phyloP scores from a whole-genome alignment of 352 stramenopile species.

The Phytophthora idaei region DNA sequence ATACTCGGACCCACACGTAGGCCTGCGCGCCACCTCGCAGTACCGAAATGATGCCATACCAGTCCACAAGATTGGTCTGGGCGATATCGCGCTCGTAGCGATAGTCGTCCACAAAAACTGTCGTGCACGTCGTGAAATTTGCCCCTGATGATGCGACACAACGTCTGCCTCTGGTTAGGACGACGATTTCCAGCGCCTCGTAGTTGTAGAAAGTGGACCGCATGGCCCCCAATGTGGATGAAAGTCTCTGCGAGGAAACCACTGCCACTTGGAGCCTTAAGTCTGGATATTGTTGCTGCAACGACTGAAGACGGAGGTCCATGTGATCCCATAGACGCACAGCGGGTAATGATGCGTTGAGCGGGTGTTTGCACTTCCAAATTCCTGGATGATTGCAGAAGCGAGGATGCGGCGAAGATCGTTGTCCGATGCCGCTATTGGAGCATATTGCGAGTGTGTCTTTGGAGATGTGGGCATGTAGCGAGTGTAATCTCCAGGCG shows the following conservation, averaged over 20 bases:
- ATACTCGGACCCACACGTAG: slow-evolving; percentile 58
- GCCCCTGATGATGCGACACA: slow-evolving; percentile 4
- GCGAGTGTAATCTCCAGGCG: slow-evolving; percentile 30
- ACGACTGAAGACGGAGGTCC: slow-evolving; percentile 21
- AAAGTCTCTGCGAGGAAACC: slow-evolving; percentile 27
- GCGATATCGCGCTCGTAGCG: slow-evolving; percentile 55
- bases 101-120: slow-evolving; percentile 56
- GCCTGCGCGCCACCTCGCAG: slow-evolving; percentile 41
- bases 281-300: slow-evolving; percentile 35
- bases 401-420: slow-evolving; percentile 12
- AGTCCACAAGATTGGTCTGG: slow-evolving; percentile 42
- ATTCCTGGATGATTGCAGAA: slow-evolving; percentile 38
- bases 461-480: slow-evolving; percentile 25
- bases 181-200: slow-evolving; percentile 39
- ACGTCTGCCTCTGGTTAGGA: slow-evolving; percentile 36
- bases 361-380: slow-evolving; percentile 37
- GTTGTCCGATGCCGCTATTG: not conserved
- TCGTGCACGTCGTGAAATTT: slow-evolving; percentile 19
- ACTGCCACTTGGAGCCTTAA: slow-evolving; percentile 37
- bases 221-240: slow-evolving; percentile 15
- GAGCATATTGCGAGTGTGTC: slow-evolving; percentile 9
- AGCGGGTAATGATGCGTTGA: slow-evolving; percentile 8
- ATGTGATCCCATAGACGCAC: slow-evolving; percentile 44
- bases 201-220: slow-evolving; percentile 19
- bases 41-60: slow-evolving; percentile 30